Evolutionary conservation across 306 rosid genomes (phyloP), one percentile per base, ranked within the genome.

Genomic region (Lathyrus tuberosus): DNA sequence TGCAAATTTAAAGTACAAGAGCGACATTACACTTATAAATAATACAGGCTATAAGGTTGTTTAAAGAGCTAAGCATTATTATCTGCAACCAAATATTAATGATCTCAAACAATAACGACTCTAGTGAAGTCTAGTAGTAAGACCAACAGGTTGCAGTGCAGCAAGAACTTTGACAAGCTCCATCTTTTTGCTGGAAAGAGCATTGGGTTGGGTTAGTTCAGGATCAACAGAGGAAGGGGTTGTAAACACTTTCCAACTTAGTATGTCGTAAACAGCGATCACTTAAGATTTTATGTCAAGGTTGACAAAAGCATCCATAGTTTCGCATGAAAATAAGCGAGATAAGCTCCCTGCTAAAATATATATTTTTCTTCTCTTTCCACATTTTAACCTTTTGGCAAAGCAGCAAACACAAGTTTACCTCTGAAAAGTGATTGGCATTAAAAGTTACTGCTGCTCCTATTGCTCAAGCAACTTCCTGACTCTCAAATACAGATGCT

Each of bases 51-150:
- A 57, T 14, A 28, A 28, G 10, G n/a, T 54, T 57, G 40, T 26
- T 26, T 24, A 56, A 56, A 6, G 38, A 5, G 15, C 62, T 56
- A 6, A 26, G 35, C 16, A 22, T 24, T 11, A 53, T 53, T 53
- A 22, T 53, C 60, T 20, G 60, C 61, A 33, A 16, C 46, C 15
- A 46, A 65, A 46, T 8, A 58, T 26, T n/a, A 6, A 20, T 43
- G 56, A 8, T 65, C 56, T 44, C 56, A 26, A 65, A 65, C 70
- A 47, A 64, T 49, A 18, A 51, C 6, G n/a, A n/a, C n/a, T n/a
- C n/a, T n/a, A n/a, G n/a, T n/a, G n/a, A n/a, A n/a, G n/a, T n/a
- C n/a, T n/a, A n/a, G n/a, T n/a, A 66, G 37, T 6, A 35, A 49
- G 37, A 8, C 10, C 22, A 51, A 15, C 37, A 49, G 18, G 26